Evolutionary conservation across 2,329 filamentous ascomycete species (phyloP), one percentile per base, ranked within the genome.

Genomic region (Pseudogymnoascus destructans): DNA sequence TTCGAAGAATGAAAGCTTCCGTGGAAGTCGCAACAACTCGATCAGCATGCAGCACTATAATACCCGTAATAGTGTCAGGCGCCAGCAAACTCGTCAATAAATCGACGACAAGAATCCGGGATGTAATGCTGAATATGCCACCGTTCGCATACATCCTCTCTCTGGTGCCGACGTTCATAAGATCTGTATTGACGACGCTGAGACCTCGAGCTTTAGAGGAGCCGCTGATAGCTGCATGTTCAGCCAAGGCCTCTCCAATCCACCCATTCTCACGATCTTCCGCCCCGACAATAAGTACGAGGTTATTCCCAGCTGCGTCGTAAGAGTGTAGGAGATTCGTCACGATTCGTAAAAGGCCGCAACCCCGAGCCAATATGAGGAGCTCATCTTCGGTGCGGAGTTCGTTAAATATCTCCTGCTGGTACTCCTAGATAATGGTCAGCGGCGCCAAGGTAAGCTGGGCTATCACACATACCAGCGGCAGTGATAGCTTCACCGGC

Each of bases 321-420:
- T 96, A 96, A 17, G 91, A 91, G 72, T 98, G 93, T 25, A 98
- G 81, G 36, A 98, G 80, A 70, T 97, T 98, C n/a, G 89, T 95
- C 67, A 96, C 81, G 59, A 98, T 81, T 64, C 90, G 89, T 70
- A 96, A 81, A 49, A 97, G 84, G 65, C 93, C 93, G 54, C 98
- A 84, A 65, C 93, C 93, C 57, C 89, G 87, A 40, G 92, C 93
- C 58, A 97, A 80, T 58, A 98, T 79, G 66, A 97, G 86, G 63
- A 98, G 84, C 72, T 95, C 87, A 87, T 98, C 93, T 74, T 96
- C 88, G 61, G 83, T 77, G 63, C 89, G 86, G 64, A 95, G 82
- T 73, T 93, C 87, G 70, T 87, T 89, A 75, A 97, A 97, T 67
- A 97, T 82, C 68, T 89, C 86, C 75, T 97, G 91, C 75, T 98